phyloP scores from a whole-genome alignment of 108 stramenopile species.

The Pseudonitzschia delicatissima region DNA sequence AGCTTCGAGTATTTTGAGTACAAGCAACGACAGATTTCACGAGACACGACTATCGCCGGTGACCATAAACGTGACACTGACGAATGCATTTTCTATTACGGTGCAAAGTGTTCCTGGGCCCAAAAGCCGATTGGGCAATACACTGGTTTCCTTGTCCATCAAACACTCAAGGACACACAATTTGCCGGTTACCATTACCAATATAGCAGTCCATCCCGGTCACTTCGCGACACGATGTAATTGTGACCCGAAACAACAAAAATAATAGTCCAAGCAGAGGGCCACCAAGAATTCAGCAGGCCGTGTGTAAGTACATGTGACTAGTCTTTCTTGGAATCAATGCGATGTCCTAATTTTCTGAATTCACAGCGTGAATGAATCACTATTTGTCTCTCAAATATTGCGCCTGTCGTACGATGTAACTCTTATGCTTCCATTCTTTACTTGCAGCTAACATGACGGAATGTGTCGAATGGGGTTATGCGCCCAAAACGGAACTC shows the following conservation, averaged over 20 bases:
- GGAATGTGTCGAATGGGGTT: slow-evolving; percentile 72
- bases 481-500: slow-evolving; percentile 55
- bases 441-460: slow-evolving; percentile 69
- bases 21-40: not conserved
- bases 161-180: slow-evolving; percentile 66
- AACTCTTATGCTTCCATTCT: too few relatives aligned
- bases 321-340: not conserved
- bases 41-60: slow-evolving; percentile 26
- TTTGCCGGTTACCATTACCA: slow-evolving; percentile 64
- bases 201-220: slow-evolving; percentile 81
- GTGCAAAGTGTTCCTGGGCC: slow-evolving; percentile 36
- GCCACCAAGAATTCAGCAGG: slow-evolving; percentile 12
- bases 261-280: slow-evolving; percentile 25
- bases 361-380: too few relatives aligned
- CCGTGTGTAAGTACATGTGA: slow-evolving; percentile 27
- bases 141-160: slow-evolving; percentile 68
- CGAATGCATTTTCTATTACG: slow-evolving; percentile 43
- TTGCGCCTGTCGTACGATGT: too few relatives aligned
- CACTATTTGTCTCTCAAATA: too few relatives aligned
- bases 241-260: not conserved
- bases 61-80: slow-evolving; percentile 19
- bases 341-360: too few relatives aligned
- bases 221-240: slow-evolving; percentile 43
- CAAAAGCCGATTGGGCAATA: slow-evolving; percentile 38
- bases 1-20: not conserved